These are phyloP conservation scores for Arctium lappa DNA, from an alignment of 129 eudicot species.

Conservation along the genomic window DNA sequence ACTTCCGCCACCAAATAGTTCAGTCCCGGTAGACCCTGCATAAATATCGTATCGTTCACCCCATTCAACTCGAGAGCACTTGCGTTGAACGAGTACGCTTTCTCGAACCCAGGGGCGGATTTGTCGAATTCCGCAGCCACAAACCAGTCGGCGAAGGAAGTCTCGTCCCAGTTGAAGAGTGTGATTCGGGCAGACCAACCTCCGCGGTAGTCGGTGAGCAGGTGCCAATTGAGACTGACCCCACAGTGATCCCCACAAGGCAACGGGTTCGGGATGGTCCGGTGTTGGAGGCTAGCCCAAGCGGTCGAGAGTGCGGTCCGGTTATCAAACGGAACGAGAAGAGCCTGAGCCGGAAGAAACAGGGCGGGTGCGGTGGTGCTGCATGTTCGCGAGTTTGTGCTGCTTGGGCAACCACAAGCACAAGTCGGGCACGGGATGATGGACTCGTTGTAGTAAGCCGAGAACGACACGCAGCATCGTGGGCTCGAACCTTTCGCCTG, in stretches of 20 bases:
- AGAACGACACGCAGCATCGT: conserved; percentile 86
- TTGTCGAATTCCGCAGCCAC: conserved; percentile 67
- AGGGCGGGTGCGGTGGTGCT: conserved; percentile 66
- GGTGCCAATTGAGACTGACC: conserved; percentile 91
- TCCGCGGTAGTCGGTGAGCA: conserved; percentile 66
- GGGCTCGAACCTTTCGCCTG: conserved; percentile 64
- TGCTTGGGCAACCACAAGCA: conserved; percentile 83
- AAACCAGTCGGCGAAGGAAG: conserved; percentile 78
- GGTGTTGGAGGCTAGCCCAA: conserved; percentile 74
- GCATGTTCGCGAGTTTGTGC: conserved; percentile 40
- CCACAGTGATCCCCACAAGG: conserved; percentile 93
- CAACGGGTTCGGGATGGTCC: conserved; percentile 54
- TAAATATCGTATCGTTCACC: conserved; percentile 59
- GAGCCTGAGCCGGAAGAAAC: conserved; percentile 83
- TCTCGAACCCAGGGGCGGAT: conserved; percentile 67
- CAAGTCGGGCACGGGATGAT: conserved; percentile 92
- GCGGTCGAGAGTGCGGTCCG: conserved; percentile 54
- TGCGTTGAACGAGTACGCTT: conserved; percentile 77
- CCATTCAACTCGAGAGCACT: conserved; percentile 36
- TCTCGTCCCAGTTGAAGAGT: conserved; percentile 83
- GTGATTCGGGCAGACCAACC: conserved; percentile 97
- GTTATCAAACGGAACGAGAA: conserved; percentile 79
- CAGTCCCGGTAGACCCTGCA: conserved; percentile 83
- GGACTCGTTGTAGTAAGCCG: conserved; percentile 83
- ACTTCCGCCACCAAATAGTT: conserved; percentile 80